Percentiles rank a stretch among this genome's conserved stretches.
phyloP scores from a whole-genome alignment of 2,329 filamentous ascomycete genomes.

The Penicillium palitans region DNA sequence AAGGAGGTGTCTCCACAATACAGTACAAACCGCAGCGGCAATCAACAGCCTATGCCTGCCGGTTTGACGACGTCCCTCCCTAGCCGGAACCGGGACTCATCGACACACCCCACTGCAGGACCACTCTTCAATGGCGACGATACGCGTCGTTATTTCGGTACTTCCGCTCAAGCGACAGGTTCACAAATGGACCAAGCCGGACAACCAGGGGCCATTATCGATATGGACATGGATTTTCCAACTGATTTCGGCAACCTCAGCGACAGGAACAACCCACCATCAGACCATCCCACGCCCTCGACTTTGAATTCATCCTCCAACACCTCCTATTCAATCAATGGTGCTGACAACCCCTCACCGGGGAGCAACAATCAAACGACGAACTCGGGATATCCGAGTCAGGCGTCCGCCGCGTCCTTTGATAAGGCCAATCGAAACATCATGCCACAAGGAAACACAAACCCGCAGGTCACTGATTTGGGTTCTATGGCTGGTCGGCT shows the following conservation, averaged over 20 bases:
- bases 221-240: slow-evolving; percentile 37
- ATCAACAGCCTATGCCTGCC: slow-evolving; percentile 7
- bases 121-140: slow-evolving; percentile 1
- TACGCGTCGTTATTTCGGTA: slow-evolving; percentile 12
- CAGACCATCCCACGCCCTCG: slow-evolving; percentile 39
- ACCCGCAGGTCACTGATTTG: slow-evolving; percentile 20
- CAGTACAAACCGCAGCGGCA: slow-evolving; percentile 1
- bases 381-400: slow-evolving; percentile 6
- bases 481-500: slow-evolving; percentile 18
- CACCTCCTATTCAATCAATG: slow-evolving; percentile 35
- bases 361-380: slow-evolving; percentile 26
- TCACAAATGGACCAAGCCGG: slow-evolving; percentile 2
- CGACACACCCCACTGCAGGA: background rate
- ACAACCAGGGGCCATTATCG: slow-evolving; percentile 6
- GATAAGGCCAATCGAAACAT: slow-evolving; percentile 17
- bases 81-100: slow-evolving; percentile 25
- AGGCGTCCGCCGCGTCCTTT: slow-evolving; percentile 17
- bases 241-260: slow-evolving; percentile 31
- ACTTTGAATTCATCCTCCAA: slow-evolving; percentile 42
- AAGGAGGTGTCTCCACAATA: slow-evolving; percentile 2
- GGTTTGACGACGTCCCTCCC: slow-evolving; percentile 26
- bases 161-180: slow-evolving; percentile 6
- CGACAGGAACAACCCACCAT: slow-evolving; percentile 33
- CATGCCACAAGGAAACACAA: slow-evolving; percentile 16
- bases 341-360: slow-evolving; percentile 31